phyloP scores from a whole-genome alignment of 2,329 filamentous ascomycete genomes.

The Myriosclerotinia scirpicola region DNA sequence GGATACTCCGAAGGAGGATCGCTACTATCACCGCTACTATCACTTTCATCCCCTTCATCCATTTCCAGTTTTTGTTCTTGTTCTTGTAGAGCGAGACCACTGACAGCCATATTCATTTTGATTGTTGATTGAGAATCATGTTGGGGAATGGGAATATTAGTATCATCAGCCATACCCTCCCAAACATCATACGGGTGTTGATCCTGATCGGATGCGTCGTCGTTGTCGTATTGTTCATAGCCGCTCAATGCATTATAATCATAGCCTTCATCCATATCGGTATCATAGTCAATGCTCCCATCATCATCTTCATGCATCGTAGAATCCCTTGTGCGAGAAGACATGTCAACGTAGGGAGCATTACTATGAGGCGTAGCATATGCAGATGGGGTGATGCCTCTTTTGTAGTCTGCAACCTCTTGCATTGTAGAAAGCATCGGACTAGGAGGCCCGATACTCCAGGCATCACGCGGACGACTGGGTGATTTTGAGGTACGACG shows the following conservation, averaged over 20 bases:
- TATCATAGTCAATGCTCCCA: constrained; percentile 35
- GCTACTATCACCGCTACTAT: constrained; percentile 4
- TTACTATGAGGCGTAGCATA: constrained; percentile 76
- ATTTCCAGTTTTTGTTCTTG: not conserved
- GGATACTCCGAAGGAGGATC: constrained; percentile 26
- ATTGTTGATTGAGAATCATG: constrained; percentile 4
- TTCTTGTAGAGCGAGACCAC: not conserved
- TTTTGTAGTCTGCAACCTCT: constrained; percentile 34
- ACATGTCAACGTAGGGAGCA: constrained; percentile 44
- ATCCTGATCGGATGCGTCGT: not conserved
- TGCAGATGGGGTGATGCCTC: constrained; percentile 60
- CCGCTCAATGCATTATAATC: constrained; percentile 32
- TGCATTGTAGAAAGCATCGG: constrained; percentile 34
- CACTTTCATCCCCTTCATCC: constrained; percentile 23
- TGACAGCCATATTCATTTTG: not conserved
- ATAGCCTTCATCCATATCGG: constrained; percentile 32
- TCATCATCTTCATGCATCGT: constrained; percentile 26
- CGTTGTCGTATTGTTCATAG: constrained; percentile 25
- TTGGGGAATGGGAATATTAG: not conserved
- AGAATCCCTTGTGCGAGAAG: constrained; percentile 25
- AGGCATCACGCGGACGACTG: constrained; percentile 53
- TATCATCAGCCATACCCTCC: constrained; percentile 25
- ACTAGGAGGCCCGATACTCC: constrained; percentile 44
- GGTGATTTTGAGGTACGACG: constrained; percentile 56
- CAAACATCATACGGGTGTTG: constrained; percentile 23